These are phyloP conservation scores for Trapa incisa DNA, from an alignment of 345 rosid species.

Conservation along the genomic window DNA sequence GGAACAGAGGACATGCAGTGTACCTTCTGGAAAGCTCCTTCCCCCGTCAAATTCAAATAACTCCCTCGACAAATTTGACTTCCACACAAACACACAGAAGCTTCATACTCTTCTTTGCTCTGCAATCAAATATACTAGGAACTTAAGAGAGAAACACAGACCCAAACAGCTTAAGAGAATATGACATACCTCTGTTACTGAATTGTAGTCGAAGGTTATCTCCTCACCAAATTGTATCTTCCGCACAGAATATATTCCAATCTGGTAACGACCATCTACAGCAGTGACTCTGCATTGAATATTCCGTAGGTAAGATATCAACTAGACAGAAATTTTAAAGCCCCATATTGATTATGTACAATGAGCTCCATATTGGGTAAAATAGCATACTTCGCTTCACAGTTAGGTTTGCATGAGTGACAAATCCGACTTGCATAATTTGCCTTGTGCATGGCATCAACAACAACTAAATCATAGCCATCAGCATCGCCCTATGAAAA, in stretches of 20 bases:
- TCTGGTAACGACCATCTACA: conserved; percentile 94
- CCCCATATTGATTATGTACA: background rate
- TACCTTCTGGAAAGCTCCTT: conserved; percentile 97
- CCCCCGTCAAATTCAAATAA: conserved; percentile 98
- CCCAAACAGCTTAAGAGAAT: conserved; percentile 7
- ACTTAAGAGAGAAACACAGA: background rate
- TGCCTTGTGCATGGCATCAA: conserved; percentile 99
- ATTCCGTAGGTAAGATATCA: conserved; percentile 5
- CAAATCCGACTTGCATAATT: conserved; percentile 98
- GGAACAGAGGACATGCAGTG: background rate
- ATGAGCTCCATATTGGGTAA: background rate
- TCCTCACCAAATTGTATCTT: conserved; percentile 83
- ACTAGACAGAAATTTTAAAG: background rate
- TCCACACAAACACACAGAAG: conserved; percentile 98
- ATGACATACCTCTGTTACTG: conserved; percentile 82
- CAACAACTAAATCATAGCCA: conserved; percentile 98
- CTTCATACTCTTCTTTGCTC: conserved; percentile 99
- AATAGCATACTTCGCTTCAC: conserved; percentile 87
- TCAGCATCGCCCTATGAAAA: conserved; percentile 85
- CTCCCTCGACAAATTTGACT: conserved; percentile 99
- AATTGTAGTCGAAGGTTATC: conserved; percentile 95
- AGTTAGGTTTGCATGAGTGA: conserved; percentile 99
- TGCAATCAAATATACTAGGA: conserved; percentile 23
- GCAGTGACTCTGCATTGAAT: conserved; percentile 77
- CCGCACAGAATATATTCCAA: conserved; percentile 82